Evolutionary conservation across 345 rosid species (phyloP).

Genomic region (Pugionium dolabratum): DNA sequence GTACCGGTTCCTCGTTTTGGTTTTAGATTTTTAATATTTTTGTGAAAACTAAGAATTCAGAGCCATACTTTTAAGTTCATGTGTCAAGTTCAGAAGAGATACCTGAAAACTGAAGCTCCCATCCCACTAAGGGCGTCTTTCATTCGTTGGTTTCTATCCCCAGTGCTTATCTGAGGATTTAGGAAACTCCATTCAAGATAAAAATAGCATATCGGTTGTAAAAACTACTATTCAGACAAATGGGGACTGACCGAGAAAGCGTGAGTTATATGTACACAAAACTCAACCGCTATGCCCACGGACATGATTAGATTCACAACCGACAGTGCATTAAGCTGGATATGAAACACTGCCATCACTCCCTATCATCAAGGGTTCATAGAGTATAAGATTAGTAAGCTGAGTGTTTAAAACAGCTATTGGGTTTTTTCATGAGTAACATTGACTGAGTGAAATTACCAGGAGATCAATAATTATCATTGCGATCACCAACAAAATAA

Average conservation of each 20-base stretch:
- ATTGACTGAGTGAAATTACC: conserved; percentile 46
- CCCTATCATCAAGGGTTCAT: conserved; percentile 57
- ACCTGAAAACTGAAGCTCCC: conserved; percentile 99
- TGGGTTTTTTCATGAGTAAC: background rate
- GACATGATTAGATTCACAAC: conserved; percentile 97
- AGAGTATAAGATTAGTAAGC: conserved; percentile 17
- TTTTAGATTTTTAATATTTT: background rate
- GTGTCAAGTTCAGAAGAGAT: conserved; percentile 12
- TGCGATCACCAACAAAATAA: conserved; percentile 79
- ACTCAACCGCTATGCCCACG: conserved; percentile 94
- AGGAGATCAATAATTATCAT: conserved; percentile 89
- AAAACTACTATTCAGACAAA: conserved; percentile 2
- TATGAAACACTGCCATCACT: conserved; percentile 80
- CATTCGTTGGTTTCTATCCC: conserved; percentile 73
- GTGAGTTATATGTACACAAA: conserved; percentile 92
- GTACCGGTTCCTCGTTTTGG: background rate
- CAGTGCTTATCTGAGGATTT: conserved; percentile 64
- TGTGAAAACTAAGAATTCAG: background rate
- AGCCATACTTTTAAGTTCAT: background rate
- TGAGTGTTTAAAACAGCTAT: background rate
- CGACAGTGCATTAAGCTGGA: conserved; percentile 93
- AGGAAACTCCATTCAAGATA: background rate
- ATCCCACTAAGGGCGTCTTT: conserved; percentile 82
- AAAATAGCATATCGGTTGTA: background rate
- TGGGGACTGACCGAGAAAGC: conserved; percentile 73